These are phyloP conservation scores for Fusarium sp. DNA, from an alignment of 2,329 filamentous ascomycete species.

Conservation along the genomic window DNA sequence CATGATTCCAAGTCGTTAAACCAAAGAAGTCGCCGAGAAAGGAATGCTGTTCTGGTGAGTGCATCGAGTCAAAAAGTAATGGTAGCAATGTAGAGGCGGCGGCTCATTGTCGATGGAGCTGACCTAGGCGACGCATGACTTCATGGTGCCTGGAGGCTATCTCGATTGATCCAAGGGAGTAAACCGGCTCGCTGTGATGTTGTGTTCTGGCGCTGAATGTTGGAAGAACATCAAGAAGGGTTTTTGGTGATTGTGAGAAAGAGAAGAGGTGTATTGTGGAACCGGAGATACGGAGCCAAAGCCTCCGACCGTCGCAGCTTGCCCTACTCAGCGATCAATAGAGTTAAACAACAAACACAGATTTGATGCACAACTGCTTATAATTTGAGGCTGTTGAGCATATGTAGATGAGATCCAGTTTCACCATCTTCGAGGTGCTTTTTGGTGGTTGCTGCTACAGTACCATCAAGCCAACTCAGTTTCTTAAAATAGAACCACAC, in stretches of 20 bases:
- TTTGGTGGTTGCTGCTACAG: not conserved
- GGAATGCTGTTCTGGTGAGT: constrained; percentile 12
- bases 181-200: not conserved
- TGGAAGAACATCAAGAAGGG: not conserved
- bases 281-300: constrained; percentile 11
- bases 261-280: constrained; percentile 9
- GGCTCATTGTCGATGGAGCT: not conserved
- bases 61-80: not conserved
- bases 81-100: not conserved
- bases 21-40: not conserved
- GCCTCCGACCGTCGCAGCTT: constrained; percentile 7
- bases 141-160: not conserved
- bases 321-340: not conserved
- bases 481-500: constrained; percentile 6
- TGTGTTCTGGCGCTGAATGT: not conserved
- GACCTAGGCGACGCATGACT: not conserved
- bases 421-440: not conserved
- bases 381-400: too few relatives aligned
- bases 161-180: too few relatives aligned
- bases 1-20: not conserved
- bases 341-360: too few relatives aligned
- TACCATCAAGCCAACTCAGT: not conserved
- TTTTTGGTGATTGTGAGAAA: not conserved
- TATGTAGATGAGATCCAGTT: not conserved
- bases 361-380: not conserved